Base-by-base conservation (phyloP, 1,139 yeast species). In the Candida anutae region DNA sequence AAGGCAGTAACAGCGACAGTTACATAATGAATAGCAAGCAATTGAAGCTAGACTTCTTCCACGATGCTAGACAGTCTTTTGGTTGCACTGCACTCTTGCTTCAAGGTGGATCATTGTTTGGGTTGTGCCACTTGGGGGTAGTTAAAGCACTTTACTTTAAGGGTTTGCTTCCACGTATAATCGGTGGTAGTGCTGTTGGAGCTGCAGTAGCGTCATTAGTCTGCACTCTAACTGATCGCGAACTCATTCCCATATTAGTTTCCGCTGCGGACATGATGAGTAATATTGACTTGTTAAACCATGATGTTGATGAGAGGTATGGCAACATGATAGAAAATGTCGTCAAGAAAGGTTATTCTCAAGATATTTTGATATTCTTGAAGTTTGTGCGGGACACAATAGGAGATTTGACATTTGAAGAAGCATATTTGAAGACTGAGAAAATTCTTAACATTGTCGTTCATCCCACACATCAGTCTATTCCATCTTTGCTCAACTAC, bases 171-270 rank as follows among this genome's bases (percentile, higher is more conserved):
- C 98, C 98, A 0, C 58, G 81, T 27, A 82, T 90, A 4, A 74
- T 90, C 21, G 83, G 93, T n/a, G 97, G 97, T 0, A 81, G 90
- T 35, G 93, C 95, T 0, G 85, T 85, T 32, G 97, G 97, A 2
- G 94, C 97, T 0, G 80, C 90, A 2, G 90, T 87, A 15, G 97
- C 95, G 0, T 77, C 94, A 0, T 58, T 85, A 26, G 84, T 82
- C 1, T 84, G 96, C 44, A 73, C 85, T 5, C 58, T 81, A 31
- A 57, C 64, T 3, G 74, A 77, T 37, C 59, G 66, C 15, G 81
- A 79, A 37, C 59, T 74, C 24, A 57, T 59, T n/a, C 74, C 63
- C 20, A 66, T 61, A 27, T 67, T 70, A 40, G 46, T 55, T 2
- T 48, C 61, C 42, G 65, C 65, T 43, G 67, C 62, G 41, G 69